These are phyloP conservation scores for Blepharisma stoltei DNA, from an alignment of 73 alveolate species.

Conservation along the genomic window DNA sequence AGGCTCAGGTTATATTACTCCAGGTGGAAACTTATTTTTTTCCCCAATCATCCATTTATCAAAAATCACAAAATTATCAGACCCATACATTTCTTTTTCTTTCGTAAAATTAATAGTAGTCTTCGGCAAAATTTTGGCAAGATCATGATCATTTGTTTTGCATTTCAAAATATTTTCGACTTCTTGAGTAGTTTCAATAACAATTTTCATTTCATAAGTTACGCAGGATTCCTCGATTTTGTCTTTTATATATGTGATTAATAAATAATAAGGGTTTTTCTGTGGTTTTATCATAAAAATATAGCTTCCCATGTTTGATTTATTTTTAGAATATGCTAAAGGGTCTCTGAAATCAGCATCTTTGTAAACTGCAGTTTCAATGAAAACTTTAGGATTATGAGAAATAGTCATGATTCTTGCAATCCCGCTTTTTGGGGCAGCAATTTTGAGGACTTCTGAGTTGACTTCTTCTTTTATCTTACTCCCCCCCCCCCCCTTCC, in stretches of 20 bases:
- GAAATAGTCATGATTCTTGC: background rate
- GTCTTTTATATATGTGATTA: background rate
- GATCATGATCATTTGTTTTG: background rate
- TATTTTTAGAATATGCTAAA: background rate
- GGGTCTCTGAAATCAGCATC: background rate
- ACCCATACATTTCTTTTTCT: background rate
- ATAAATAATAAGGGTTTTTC: background rate
- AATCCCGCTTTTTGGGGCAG: background rate
- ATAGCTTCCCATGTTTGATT: constrained; percentile 5
- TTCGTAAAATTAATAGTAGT: background rate
- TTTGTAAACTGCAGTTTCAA: constrained; percentile 17
- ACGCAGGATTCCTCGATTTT: background rate
- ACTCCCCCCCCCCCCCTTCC: no score
- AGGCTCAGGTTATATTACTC: no score
- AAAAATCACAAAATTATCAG: constrained; percentile 11
- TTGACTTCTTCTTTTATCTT: background rate
- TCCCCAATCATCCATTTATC: constrained; percentile 25
- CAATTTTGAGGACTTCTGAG: background rate
- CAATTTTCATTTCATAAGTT: constrained; percentile 17
- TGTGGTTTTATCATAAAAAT: background rate
- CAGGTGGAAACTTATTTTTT: background rate
- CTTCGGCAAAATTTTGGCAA: background rate
- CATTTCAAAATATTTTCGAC: background rate
- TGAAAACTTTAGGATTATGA: background rate
- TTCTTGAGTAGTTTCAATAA: background rate